Evolutionary conservation across 129 eudicot genomes (phyloP).

Genomic region (Rutidosis leptorrhynchoides): DNA sequence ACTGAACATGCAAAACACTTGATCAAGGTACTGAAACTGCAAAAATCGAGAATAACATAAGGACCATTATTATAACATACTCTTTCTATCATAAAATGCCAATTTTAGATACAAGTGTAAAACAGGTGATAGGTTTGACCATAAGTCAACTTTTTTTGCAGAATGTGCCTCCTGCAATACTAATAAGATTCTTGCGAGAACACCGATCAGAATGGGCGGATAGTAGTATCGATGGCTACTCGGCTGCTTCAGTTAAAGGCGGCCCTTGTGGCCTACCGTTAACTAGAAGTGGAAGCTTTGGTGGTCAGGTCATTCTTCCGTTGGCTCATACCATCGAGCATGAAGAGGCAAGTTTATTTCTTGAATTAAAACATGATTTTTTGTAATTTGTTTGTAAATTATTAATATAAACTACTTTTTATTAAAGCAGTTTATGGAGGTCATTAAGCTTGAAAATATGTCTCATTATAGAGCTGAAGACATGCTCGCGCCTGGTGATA

Average conservation of each 20-base stretch:
- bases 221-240: slow-evolving; percentile 79
- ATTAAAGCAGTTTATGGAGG: slow-evolving; percentile 84
- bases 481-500: slow-evolving; percentile 75
- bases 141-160: slow-evolving; percentile 32
- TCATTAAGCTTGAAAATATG: slow-evolving; percentile 77
- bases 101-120: background rate
- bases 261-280: slow-evolving; percentile 76
- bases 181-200: slow-evolving; percentile 78
- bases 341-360: slow-evolving; percentile 63
- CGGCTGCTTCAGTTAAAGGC: slow-evolving; percentile 79
- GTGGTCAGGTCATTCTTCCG: slow-evolving; percentile 96
- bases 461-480: slow-evolving; percentile 62
- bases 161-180: slow-evolving; percentile 96
- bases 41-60: too few relatives aligned
- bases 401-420: background rate
- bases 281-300: slow-evolving; percentile 63
- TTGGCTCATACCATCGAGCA: slow-evolving; percentile 94
- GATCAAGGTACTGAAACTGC: too few relatives aligned
- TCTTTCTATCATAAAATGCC: too few relatives aligned
- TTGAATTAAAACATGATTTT: background rate
- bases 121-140: slow-evolving; percentile 1
- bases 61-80: too few relatives aligned
- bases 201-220: slow-evolving; percentile 99
- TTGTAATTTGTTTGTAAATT: background rate
- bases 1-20: too few relatives aligned